Percentiles rank a stretch among this genome's conserved stretches.
Evolutionary conservation across 306 rosid species (phyloP).

Genomic region (Begonia masoniana): DNA sequence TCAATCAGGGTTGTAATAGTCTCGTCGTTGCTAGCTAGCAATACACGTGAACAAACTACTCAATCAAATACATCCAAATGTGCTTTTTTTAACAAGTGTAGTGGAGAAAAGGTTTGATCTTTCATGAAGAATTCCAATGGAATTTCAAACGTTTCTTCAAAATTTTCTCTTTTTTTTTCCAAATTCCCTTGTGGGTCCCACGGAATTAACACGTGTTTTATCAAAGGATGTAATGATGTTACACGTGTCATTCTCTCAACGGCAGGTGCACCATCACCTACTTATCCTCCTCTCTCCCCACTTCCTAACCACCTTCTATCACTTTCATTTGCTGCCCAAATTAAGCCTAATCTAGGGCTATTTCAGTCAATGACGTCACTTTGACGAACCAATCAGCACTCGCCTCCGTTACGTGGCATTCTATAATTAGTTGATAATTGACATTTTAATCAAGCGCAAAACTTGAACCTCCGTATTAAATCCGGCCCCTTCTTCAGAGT

Average conservation of each 20-base stretch:
- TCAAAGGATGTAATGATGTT: neutral
- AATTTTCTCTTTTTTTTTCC: neutral
- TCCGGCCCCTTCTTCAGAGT: neutral
- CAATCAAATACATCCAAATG: no score
- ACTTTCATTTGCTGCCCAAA: neutral
- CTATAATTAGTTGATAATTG: neutral
- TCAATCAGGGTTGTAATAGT: no score
- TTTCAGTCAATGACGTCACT: neutral
- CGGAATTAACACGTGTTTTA: conserved; percentile 34
- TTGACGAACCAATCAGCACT: neutral
- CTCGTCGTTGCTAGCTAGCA: no score
- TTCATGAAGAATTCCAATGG: no score
- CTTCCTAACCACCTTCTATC: neutral
- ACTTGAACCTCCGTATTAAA: neutral
- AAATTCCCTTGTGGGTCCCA: conserved; percentile 19
- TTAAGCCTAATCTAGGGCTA: neutral
- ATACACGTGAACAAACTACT: no score
- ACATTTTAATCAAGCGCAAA: no score
- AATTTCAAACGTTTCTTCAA: no score
- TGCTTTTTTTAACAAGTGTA: no score
- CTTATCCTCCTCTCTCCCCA: conserved; percentile 14
- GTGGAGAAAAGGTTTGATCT: no score
- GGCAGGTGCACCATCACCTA: conserved; percentile 36
- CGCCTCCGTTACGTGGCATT: neutral
- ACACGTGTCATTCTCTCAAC: conserved; percentile 18